phyloP scores from a whole-genome alignment of 1,284 basidiomycete genomes.

The Trametes pubescens region DNA sequence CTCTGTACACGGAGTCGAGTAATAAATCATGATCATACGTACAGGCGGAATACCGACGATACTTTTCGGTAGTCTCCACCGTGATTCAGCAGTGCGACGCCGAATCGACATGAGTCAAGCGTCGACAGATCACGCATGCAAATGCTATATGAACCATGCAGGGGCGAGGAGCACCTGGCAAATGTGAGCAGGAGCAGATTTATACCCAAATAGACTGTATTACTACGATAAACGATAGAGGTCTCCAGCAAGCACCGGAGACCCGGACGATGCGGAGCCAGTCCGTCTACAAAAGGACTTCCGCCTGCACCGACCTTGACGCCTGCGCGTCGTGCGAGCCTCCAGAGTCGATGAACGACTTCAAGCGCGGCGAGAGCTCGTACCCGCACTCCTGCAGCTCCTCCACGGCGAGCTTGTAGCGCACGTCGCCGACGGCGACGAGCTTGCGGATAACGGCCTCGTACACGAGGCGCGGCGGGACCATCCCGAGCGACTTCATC shows the following conservation, averaged over 20 bases:
- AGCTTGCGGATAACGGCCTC: conserved; percentile 69
- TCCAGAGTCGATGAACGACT: conserved; percentile 45
- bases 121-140: too few species aligned
- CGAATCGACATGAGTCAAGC: too few species aligned
- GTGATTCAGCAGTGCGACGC: too few species aligned
- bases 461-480: conserved; percentile 68
- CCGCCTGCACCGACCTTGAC: not conserved
- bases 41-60: too few species aligned
- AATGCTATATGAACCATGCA: too few species aligned
- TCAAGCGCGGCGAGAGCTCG: conserved; percentile 42
- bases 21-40: too few species aligned
- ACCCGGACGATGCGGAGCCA: not conserved
- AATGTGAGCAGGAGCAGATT: not conserved
- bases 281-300: conserved; percentile 20
- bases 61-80: too few species aligned
- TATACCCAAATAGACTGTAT: conserved; percentile 13
- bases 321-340: conserved; percentile 32
- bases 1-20: too few species aligned
- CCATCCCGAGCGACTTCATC: conserved; percentile 73
- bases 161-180: not conserved
- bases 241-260: conserved; percentile 11
- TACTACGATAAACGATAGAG: conserved; percentile 22
- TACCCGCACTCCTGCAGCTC: conserved; percentile 72
- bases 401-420: conserved; percentile 71
- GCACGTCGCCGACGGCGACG: conserved; percentile 60